Conservation (phyloP, 805 yeast species). For the Pichia rugopelliculosa region DNA sequence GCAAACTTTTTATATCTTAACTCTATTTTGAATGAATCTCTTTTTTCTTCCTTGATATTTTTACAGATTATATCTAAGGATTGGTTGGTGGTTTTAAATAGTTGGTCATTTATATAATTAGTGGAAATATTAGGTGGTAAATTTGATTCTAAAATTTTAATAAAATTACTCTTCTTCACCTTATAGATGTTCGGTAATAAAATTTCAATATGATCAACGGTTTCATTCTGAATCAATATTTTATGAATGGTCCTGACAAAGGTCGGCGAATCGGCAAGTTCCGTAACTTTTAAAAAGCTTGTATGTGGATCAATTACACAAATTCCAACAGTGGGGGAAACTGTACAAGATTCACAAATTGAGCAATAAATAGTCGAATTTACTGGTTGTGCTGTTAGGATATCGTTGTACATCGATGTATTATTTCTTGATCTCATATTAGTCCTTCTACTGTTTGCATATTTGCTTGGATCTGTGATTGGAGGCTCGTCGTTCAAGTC, state of each 20-base stretch:
- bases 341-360: constrained; percentile 17
- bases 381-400: not conserved
- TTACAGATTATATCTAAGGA: constrained; percentile 6
- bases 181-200: constrained; percentile 28
- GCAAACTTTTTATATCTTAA: constrained; percentile 25
- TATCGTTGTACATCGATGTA: not conserved
- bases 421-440: not conserved
- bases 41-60: constrained; percentile 11
- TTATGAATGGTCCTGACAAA: constrained; percentile 38
- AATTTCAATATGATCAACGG: constrained; percentile 28
- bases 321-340: constrained; percentile 30
- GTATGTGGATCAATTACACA: constrained; percentile 33
- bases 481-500: not conserved
- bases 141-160: constrained; percentile 29
- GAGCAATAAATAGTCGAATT: constrained; percentile 9
- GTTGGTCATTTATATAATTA: constrained; percentile 18
- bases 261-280: constrained; percentile 38
- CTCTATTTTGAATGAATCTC: constrained; percentile 21
- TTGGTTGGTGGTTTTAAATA: constrained; percentile 18
- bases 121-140: constrained; percentile 15
- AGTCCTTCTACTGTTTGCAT: not conserved
- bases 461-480: not conserved
- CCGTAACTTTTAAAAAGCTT: constrained; percentile 32
- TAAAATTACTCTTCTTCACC: constrained; percentile 23
- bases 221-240: constrained; percentile 22